Percentiles rank a stretch among this genome's conserved stretches.
Evolutionary conservation across 2,329 filamentous ascomycete species (phyloP).

Genomic region (Xylariaceae sp.): DNA sequence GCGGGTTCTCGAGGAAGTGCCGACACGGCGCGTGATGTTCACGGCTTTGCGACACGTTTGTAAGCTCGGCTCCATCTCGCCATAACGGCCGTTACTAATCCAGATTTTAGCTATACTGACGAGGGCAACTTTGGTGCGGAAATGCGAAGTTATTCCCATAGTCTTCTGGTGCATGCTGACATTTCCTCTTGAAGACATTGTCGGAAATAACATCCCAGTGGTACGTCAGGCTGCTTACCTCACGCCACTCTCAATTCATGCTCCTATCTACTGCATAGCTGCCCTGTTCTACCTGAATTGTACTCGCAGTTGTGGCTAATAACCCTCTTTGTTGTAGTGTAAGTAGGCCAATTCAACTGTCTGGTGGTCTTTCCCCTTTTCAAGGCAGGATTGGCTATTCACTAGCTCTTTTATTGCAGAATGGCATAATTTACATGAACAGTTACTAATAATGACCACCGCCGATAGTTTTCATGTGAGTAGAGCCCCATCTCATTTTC

Average conservation of each 20-base stretch:
- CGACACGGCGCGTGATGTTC: slow-evolving; percentile 67
- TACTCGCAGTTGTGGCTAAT: not conserved
- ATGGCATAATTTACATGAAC: not conserved
- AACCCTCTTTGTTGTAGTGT: slow-evolving; percentile 15
- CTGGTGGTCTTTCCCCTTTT: not conserved
- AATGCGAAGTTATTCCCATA: not conserved
- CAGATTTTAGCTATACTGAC: slow-evolving; percentile 57
- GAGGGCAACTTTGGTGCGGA: slow-evolving; percentile 68
- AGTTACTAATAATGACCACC: slow-evolving; percentile 2
- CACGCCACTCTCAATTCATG: not conserved
- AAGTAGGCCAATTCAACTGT: slow-evolving; percentile 8
- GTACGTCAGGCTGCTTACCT: slow-evolving; percentile 18
- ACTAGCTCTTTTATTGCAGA: not conserved
- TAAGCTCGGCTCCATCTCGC: slow-evolving; percentile 27
- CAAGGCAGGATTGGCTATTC: slow-evolving; percentile 5
- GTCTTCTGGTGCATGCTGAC: slow-evolving; percentile 14
- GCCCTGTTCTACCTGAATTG: not conserved
- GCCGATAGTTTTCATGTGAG: slow-evolving; percentile 28
- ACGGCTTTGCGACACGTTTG: slow-evolving; percentile 67
- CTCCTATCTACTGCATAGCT: not conserved
- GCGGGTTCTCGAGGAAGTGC: slow-evolving; percentile 63
- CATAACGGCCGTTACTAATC: slow-evolving; percentile 24
- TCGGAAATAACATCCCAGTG: slow-evolving; percentile 33
- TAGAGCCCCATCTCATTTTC: not conserved
- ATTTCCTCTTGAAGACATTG: slow-evolving; percentile 25